phyloP scores from a whole-genome alignment of 176 grass and related monocot species.

The Triticum monococcum region DNA sequence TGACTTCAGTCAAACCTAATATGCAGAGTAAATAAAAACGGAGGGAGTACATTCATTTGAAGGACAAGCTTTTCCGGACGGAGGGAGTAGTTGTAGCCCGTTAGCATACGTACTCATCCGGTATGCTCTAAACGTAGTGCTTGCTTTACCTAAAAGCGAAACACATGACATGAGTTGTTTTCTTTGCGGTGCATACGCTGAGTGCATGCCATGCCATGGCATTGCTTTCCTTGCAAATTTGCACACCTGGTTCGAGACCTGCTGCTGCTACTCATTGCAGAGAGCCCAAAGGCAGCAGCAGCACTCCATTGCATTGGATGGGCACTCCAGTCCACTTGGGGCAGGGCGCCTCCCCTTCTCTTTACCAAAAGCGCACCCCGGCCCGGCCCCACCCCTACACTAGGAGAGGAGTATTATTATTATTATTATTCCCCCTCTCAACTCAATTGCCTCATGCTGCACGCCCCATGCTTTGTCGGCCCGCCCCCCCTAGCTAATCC shows the following conservation, averaged over 20 bases:
- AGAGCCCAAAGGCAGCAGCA: neutral
- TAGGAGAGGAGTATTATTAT: too few species aligned
- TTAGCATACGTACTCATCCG: too few species aligned
- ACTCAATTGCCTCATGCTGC: conserved; percentile 79
- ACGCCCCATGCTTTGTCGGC: conserved; percentile 89
- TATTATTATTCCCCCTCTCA: neutral
- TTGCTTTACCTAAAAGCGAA: conserved; percentile 8
- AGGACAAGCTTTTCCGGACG: too few species aligned
- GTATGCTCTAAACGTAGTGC: neutral
- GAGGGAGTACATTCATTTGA: too few species aligned
- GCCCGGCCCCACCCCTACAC: neutral
- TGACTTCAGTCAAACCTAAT: too few species aligned
- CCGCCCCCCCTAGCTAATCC: conserved; percentile 15
- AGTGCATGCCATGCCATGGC: neutral
- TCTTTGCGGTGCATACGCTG: neutral
- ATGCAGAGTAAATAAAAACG: too few species aligned
- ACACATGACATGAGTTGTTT: neutral
- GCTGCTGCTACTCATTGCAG: conserved; percentile 22
- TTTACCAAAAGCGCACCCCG: conserved; percentile 41
- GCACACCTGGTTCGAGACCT: neutral
- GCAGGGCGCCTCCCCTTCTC: conserved; percentile 38
- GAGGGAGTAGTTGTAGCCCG: too few species aligned
- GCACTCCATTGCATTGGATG: conserved; percentile 38
- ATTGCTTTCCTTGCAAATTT: neutral
- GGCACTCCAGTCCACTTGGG: conserved; percentile 24